These are phyloP conservation scores for Ascosphaera apis DNA, from an alignment of 2,329 filamentous ascomycete species.

Conservation along the genomic window DNA sequence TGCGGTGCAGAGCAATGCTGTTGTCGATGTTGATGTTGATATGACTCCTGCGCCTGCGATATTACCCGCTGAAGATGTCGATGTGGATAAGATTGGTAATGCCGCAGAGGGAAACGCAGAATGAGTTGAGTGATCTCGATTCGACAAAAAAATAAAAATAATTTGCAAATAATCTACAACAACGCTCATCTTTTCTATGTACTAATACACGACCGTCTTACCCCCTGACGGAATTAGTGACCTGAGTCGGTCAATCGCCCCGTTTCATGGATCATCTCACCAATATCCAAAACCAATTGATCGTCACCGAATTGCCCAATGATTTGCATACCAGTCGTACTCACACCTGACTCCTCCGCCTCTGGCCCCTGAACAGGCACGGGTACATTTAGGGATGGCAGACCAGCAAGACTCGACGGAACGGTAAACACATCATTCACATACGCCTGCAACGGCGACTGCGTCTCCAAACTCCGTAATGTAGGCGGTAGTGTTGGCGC, in stretches of 20 bases:
- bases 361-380: constrained; percentile 18
- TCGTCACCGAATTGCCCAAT: constrained; percentile 27
- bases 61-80: neutral
- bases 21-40: neutral
- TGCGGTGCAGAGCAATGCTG: neutral
- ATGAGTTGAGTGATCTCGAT: too few relatives aligned
- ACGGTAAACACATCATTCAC: constrained; percentile 93
- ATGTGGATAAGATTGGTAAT: too few relatives aligned
- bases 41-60: constrained; percentile 2
- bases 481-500: constrained; percentile 52
- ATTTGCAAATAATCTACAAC: neutral
- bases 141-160: too few relatives aligned
- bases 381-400: constrained; percentile 74
- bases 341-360: constrained; percentile 3
- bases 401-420: constrained; percentile 71
- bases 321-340: constrained; percentile 20
- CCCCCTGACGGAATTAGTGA: too few relatives aligned
- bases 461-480: constrained; percentile 29
- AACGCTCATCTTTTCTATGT: neutral
- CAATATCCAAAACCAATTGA: constrained; percentile 17
- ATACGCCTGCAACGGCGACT: constrained; percentile 45
- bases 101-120: too few relatives aligned
- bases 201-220: too few relatives aligned
- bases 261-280: constrained; percentile 14
- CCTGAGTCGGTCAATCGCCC: too few relatives aligned